Evolutionary conservation across 768 basidiomycete species (phyloP), one percentile per base, ranked within the genome.

Genomic region (Albatrellus ellisii): DNA sequence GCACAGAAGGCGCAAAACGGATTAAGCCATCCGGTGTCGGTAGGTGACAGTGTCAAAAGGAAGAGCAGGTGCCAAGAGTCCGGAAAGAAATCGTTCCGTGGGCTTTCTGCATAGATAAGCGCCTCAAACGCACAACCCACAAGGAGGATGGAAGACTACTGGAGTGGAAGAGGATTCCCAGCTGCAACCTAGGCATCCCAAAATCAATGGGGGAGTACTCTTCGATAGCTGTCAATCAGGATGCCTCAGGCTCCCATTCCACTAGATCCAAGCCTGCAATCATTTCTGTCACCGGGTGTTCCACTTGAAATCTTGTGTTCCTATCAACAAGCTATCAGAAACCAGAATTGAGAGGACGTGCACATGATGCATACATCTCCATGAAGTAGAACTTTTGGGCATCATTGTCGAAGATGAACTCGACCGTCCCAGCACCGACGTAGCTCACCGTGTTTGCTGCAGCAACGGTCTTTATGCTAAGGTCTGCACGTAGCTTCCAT

Each of bases 361-460:
- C 21, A 17, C 33, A 14, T 22, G 11, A 10, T 20, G 54, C 79
- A 39, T 50, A 79, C 87, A 94, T 94, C 61, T 95, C 91, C 90
- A 92, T 92, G 56, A 95, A 95, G 54, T 79, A 95, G 59, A 92
- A 94, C 45, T 75, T 69, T 43, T 73, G 62, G 7, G 82, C 84
- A 56, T 91, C 82, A 48, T 88, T 91, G 57, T 97, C 91, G 50
- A 94, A 89, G 49, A 97, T 94, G 53, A 97, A 95, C 57, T 97
- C 91, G 14, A 92, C 86, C 0, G 88, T 91, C 3, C 88, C 88
- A 8, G 89, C 88, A 25, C 89, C 89, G 26, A 87, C 79, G 54
- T 97, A 97, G 45, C 79, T 70, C 35, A 97, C 91, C 2, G 91
- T 90, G 55, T 72, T 77, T 4, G 91, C 90, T n/a, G 91, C 91